Percentiles rank a stretch among this genome's conserved stretches.
phyloP scores from a whole-genome alignment of 345 rosid species.

The Trapa incisa region DNA sequence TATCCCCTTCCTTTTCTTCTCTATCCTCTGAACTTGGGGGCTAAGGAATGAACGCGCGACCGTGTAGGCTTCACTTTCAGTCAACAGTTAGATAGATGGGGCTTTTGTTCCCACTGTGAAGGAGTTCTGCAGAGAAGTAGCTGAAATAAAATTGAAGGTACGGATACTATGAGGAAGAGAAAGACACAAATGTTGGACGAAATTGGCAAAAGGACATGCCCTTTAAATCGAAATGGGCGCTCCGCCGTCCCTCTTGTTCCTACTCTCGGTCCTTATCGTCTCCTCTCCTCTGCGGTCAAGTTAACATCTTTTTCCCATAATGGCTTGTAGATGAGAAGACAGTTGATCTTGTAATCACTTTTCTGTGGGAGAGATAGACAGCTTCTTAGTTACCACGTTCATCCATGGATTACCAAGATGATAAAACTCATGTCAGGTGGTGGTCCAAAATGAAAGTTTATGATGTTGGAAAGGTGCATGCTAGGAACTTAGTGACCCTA shows the following conservation, averaged over 20 bases:
- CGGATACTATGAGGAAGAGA: background rate
- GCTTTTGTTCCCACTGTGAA: slow-evolving; percentile 1
- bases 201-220: background rate
- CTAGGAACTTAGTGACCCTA: background rate
- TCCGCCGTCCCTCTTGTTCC: background rate
- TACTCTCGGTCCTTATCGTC: background rate
- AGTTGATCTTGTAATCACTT: too few species aligned
- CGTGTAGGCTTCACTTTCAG: slow-evolving; percentile 1
- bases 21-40: background rate
- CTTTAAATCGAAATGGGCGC: background rate
- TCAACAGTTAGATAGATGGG: background rate
- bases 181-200: background rate
- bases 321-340: too few species aligned
- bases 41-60: background rate
- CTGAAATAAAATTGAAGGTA: background rate
- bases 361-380: too few species aligned
- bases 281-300: too few species aligned
- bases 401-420: too few species aligned
- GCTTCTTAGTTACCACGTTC: too few species aligned
- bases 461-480: too few species aligned
- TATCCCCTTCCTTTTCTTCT: background rate
- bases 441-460: too few species aligned
- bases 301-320: too few species aligned
- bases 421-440: too few species aligned
- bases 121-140: background rate